phyloP scores from a whole-genome alignment of 495 filamentous ascomycete genomes.

The Usnea hakonensis region DNA sequence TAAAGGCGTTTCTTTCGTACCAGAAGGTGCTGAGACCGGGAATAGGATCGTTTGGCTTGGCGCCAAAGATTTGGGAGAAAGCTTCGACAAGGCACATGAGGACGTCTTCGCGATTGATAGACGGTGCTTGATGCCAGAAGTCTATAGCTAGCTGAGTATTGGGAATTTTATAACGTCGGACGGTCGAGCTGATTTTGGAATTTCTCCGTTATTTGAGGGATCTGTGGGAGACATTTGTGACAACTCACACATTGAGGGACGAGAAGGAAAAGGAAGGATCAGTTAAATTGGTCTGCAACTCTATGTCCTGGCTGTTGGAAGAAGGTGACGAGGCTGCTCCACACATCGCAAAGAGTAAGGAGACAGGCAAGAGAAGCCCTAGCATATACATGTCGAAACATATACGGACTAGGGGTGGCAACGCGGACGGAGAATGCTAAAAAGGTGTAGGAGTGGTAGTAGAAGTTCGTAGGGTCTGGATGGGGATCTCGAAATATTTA shows the following conservation, averaged over 20 bases:
- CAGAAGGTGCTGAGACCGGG: conserved; percentile 1
- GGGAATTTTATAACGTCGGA: conserved; percentile 1
- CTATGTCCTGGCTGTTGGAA: background rate
- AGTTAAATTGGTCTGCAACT: background rate
- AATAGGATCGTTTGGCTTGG: background rate
- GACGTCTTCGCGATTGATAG: background rate
- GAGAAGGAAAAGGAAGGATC: background rate
- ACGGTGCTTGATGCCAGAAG: conserved; percentile 5
- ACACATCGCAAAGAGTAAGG: background rate
- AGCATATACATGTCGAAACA: background rate
- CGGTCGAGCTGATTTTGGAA: background rate
- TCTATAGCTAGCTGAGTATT: conserved; percentile 1
- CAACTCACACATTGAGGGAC: background rate
- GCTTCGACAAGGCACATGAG: conserved; percentile 9
- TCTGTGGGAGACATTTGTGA: background rate
- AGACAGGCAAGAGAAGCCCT: background rate
- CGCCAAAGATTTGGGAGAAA: conserved; percentile 3
- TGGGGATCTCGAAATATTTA: background rate
- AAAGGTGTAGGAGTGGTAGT: background rate
- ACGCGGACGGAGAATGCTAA: background rate
- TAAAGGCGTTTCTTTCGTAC: background rate
- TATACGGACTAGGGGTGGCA: background rate
- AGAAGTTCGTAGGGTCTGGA: background rate
- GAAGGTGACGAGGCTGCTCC: background rate
- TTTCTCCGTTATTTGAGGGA: background rate